A percentile compares a stretch with the other conserved stretches of the same genome.
These are phyloP conservation scores for Wickerhamomyces mucosus DNA, from an alignment of 805 yeast species.

Conservation along the genomic window DNA sequence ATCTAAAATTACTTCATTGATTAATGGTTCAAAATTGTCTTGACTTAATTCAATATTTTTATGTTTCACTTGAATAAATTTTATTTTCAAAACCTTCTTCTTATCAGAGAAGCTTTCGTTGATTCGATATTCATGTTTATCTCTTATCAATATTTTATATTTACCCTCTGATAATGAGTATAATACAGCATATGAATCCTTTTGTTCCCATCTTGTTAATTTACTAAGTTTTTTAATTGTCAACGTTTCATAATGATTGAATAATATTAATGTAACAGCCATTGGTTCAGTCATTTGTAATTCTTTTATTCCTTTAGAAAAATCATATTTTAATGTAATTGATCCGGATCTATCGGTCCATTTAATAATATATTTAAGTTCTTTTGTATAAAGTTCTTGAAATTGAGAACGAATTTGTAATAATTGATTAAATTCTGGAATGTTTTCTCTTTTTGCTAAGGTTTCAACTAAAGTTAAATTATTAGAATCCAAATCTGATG, in stretches of 20 bases:
- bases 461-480: too few species aligned
- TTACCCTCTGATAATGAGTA: slow-evolving; percentile 17
- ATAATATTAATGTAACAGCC: slow-evolving; percentile 12
- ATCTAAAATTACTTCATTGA: slow-evolving; percentile 5
- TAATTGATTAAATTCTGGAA: slow-evolving; percentile 10
- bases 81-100: slow-evolving; percentile 8
- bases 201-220: slow-evolving; percentile 9
- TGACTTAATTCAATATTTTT: slow-evolving; percentile 9
- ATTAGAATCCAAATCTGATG: too few species aligned
- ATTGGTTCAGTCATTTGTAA: slow-evolving; percentile 13
- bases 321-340: slow-evolving; percentile 12
- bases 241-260: slow-evolving; percentile 10
- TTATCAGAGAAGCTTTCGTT: slow-evolving; percentile 14
- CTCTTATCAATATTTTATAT: slow-evolving; percentile 12
- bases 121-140: slow-evolving; percentile 3
- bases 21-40: too few species aligned
- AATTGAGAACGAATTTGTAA: slow-evolving; percentile 4
- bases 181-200: slow-evolving; percentile 9
- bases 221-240: slow-evolving; percentile 8
- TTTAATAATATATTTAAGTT: slow-evolving; percentile 6
- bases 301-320: slow-evolving; percentile 10
- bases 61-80: slow-evolving; percentile 12
- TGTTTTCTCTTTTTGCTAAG: slow-evolving; percentile 1
- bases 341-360: slow-evolving; percentile 16
- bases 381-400: slow-evolving; percentile 6